Evolutionary conservation across 2,329 filamentous ascomycete genomes (phyloP).

Genomic region (Fusarium subglutinans): DNA sequence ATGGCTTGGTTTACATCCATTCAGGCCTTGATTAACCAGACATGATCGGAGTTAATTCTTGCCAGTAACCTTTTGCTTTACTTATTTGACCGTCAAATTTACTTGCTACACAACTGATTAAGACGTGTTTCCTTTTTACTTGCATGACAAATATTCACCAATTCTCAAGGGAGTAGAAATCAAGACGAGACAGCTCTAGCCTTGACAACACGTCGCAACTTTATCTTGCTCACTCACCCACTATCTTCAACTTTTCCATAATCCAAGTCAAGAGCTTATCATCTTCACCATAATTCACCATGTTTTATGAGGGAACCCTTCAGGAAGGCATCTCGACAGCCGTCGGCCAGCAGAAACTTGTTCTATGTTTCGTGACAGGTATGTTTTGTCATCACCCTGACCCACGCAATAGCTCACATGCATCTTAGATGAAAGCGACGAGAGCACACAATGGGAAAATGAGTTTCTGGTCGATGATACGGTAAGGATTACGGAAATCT

Average conservation of each 20-base stretch:
- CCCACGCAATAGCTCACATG: conserved; percentile 24
- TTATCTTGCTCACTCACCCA: neutral
- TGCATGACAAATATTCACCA: neutral
- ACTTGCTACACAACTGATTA: neutral
- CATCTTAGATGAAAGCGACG: conserved; percentile 58
- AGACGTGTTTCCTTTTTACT: neutral
- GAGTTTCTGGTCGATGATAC: conserved; percentile 69
- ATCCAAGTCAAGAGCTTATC: neutral
- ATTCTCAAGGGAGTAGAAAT: conserved; percentile 15
- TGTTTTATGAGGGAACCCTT: conserved; percentile 85
- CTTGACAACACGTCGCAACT: conserved; percentile 6
- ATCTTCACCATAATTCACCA: conserved; percentile 44
- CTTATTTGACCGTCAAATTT: neutral
- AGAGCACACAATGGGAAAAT: conserved; percentile 77
- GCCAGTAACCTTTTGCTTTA: neutral
- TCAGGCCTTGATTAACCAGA: neutral
- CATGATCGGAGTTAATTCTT: neutral
- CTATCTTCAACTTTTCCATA: neutral
- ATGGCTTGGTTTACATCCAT: neutral
- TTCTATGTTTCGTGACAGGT: conserved; percentile 88
- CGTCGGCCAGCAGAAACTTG: conserved; percentile 77
- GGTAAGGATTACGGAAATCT: conserved; percentile 50
- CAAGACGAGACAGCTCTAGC: conserved; percentile 39
- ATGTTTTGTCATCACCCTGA: conserved; percentile 38
- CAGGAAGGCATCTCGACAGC: conserved; percentile 83